Percentiles rank a stretch among this genome's conserved stretches.
These are phyloP conservation scores for Beauveria sp. DNA, from an alignment of 2,329 filamentous ascomycete species.

Conservation along the genomic window DNA sequence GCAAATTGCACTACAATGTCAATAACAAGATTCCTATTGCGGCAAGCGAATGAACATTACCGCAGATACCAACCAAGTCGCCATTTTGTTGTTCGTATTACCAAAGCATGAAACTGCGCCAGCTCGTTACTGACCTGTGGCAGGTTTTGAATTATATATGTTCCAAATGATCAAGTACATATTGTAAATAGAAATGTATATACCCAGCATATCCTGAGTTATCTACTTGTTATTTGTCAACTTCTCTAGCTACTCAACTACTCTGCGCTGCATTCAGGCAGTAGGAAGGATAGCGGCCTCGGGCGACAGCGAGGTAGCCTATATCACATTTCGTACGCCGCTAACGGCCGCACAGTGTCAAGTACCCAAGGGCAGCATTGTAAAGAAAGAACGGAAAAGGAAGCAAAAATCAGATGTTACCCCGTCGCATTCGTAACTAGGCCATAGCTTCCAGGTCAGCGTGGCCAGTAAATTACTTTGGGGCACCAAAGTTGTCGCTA, in stretches of 20 bases:
- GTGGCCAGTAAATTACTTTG: no score
- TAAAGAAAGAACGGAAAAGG: no score
- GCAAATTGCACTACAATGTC: neutral
- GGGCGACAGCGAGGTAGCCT: no score
- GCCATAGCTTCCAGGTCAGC: no score
- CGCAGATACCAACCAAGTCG: neutral
- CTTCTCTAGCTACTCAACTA: neutral
- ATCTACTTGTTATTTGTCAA: neutral
- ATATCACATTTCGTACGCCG: no score
- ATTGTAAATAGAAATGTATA: constrained; percentile 3
- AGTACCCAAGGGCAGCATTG: no score
- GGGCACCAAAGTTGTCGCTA: no score
- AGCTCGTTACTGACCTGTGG: neutral
- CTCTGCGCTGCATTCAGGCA: neutral
- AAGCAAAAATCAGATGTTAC: no score
- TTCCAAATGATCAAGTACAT: neutral
- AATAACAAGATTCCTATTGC: neutral
- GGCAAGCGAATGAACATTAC: neutral
- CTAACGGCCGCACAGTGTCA: no score
- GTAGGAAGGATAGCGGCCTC: no score
- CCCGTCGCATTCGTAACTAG: no score
- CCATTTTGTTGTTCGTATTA: neutral
- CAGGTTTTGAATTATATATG: neutral
- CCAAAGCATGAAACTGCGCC: neutral
- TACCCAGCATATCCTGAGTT: neutral